Percentiles rank a stretch among this genome's conserved stretches.
Evolutionary conservation across 2,329 filamentous ascomycete species (phyloP).

Genomic region (Diaporthe caulivora): DNA sequence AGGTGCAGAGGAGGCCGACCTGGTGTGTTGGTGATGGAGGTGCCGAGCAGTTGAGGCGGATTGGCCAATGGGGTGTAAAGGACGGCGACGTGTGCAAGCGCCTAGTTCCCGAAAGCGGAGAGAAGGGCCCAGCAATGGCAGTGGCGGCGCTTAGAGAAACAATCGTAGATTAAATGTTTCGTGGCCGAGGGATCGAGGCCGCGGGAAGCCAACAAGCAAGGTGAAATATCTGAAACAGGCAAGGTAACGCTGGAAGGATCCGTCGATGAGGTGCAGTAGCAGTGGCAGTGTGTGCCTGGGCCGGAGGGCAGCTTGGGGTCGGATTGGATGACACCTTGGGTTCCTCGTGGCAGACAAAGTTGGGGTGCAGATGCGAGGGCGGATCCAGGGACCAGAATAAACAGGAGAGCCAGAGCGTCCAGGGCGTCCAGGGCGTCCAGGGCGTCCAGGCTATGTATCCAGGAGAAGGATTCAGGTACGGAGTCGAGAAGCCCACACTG

Average conservation of each 20-base stretch:
- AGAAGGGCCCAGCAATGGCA: constrained; percentile 7
- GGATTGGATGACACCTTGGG: constrained; percentile 30
- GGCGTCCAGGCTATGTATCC: constrained; percentile 18
- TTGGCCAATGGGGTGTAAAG: constrained; percentile 38
- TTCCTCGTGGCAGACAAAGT: constrained; percentile 19
- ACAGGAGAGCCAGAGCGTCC: neutral
- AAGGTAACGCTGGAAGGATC: constrained; percentile 31
- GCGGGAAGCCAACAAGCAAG: constrained; percentile 27
- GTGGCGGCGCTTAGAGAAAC: constrained; percentile 39
- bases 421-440: constrained; percentile 3
- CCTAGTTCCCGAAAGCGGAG: constrained; percentile 32
- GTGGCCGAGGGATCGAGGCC: constrained; percentile 25
- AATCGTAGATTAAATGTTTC: constrained; percentile 35
- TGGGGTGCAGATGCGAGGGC: constrained; percentile 14
- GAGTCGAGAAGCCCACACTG: constrained; percentile 11
- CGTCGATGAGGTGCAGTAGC: neutral
- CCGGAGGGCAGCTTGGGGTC: constrained; percentile 3
- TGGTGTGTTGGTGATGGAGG: constrained; percentile 1
- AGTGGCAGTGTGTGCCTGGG: constrained; percentile 2
- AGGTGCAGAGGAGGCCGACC: constrained; percentile 8
- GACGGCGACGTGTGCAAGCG: constrained; percentile 32
- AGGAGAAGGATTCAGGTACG: constrained; percentile 21
- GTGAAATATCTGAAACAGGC: constrained; percentile 34
- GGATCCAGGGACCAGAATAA: constrained; percentile 11
- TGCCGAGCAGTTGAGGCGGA: neutral